Base-by-base conservation (phyloP, 2,329 filamentous ascomycete genomes). In the Clonostachys solani region DNA sequence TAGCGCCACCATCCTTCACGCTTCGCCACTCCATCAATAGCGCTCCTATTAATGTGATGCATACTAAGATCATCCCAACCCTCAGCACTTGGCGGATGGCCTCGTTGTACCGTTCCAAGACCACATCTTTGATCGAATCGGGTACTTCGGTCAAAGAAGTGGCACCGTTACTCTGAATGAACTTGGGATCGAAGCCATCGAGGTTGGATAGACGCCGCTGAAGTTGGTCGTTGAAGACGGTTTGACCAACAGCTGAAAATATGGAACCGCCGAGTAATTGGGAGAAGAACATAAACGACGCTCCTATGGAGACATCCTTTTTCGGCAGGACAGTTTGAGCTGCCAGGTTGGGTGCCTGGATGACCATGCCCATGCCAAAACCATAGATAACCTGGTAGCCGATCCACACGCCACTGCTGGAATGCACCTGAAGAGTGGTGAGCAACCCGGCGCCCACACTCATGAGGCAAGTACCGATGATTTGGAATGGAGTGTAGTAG, bases 1-100 rank as follows among this genome's bases (percentile, higher is more conserved):
- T 29, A 29, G 23, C 23, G 23, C 23, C 23, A 3, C 23, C 23
- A 29, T 78, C 80, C 71, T 87, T 87, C 57, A 88, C 81, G 52
- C 71, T 83, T 60, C 72, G 81, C 85, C 85, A 89, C 62, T 88
- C 77, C 54, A 89, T 75, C 50, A 86, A 64, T 0, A 77, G 84
- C 45, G 84, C 68, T 5, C 74, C 74, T 2, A 82, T 77, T 48
- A 86, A 75, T 58, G 86, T 89, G 5, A 83, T 81, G 37, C 86
- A 69, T 9, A 29, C 23, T 10, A 29, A 10, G 23, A 29, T 29
- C 23, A 29, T 29, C 23, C 23, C 23, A 29, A 29, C 23, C 23
- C 23, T 29, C 23, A 29, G 23, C 8, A 29, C 23, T 29, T 29
- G 23, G 23, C 23, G 23, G 23, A 29, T 29, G 1, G 83, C 78